Conservation (phyloP, 176 grass and related monocot species). For the Oryza coarctata region DNA sequence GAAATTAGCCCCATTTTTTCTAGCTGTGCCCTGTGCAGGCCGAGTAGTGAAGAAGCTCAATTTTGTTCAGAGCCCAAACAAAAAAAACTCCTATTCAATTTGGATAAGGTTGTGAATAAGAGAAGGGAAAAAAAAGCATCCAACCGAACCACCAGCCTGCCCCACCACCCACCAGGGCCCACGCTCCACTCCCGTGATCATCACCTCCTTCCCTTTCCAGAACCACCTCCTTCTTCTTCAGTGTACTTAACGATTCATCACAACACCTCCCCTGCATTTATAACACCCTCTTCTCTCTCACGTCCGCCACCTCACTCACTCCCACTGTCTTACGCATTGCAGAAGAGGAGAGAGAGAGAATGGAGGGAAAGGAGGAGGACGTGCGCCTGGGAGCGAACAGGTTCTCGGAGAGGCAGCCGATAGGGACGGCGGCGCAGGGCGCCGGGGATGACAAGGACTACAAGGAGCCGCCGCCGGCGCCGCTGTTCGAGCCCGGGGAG, state of each 20-base stretch:
- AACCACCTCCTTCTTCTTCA: conserved; percentile 15
- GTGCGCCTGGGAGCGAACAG: conserved; percentile 74
- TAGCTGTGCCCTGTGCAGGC: no score
- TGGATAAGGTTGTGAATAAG: conserved; percentile 24
- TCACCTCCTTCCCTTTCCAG: conserved; percentile 33
- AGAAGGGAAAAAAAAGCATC: conserved; percentile 13
- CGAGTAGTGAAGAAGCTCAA: no score
- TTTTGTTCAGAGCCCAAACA: neutral
- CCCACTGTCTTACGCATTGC: neutral
- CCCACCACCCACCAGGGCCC: conserved; percentile 13
- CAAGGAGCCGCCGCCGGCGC: conserved; percentile 75
- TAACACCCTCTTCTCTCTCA: neutral
- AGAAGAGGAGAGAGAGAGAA: conserved; percentile 11
- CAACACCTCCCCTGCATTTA: conserved; percentile 24
- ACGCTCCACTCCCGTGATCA: neutral
- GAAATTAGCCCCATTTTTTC: neutral
- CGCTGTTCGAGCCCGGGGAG: conserved; percentile 81
- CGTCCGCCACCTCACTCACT: conserved; percentile 1
- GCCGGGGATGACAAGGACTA: conserved; percentile 72
- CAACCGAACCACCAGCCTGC: neutral
- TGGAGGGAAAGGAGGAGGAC: conserved; percentile 91
- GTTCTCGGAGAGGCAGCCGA: conserved; percentile 77
- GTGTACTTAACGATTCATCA: conserved; percentile 5
- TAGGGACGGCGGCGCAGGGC: conserved; percentile 79
- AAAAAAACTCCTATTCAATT: neutral